Percentiles rank a stretch among this genome's conserved stretches.
phyloP scores from a whole-genome alignment of 345 rosid genomes.

The Eucalyptus curtisii region DNA sequence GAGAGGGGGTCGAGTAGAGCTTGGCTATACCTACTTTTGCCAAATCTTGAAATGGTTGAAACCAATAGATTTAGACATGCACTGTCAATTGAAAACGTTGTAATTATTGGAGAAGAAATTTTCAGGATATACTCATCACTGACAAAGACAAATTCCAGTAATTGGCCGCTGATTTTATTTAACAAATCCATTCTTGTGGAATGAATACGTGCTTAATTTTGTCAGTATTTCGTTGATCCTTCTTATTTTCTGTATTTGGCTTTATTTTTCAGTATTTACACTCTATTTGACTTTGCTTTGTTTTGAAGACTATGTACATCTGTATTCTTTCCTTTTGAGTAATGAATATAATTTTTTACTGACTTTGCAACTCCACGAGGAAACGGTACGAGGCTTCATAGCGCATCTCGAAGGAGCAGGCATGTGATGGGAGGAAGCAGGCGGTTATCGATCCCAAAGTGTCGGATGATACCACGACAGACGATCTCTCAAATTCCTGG shows the following conservation, averaged over 20 bases:
- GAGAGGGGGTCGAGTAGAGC: neutral
- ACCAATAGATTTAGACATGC: neutral
- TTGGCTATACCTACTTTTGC: neutral
- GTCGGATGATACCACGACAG: neutral
- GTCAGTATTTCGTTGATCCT: accelerated
- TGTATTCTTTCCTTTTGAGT: too few species aligned
- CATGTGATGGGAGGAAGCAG: neutral
- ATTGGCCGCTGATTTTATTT: accelerated
- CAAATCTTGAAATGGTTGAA: neutral
- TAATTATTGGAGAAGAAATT: too few species aligned
- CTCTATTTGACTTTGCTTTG: too few species aligned
- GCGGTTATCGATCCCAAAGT: neutral
- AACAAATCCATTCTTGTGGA: too few species aligned
- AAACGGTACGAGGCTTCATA: neutral
- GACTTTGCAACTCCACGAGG: neutral
- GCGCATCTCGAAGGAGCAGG: neutral
- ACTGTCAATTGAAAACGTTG: accelerated
- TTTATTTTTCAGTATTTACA: too few species aligned
- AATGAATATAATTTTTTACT: too few species aligned
- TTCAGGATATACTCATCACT: accelerated
- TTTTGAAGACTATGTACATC: too few species aligned
- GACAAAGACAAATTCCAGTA: accelerated
- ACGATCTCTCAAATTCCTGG: neutral
- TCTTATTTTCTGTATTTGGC: too few species aligned
- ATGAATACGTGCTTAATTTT: too few species aligned